phyloP scores from a whole-genome alignment of 306 rosid species.

The Quercus aquifolioides region DNA sequence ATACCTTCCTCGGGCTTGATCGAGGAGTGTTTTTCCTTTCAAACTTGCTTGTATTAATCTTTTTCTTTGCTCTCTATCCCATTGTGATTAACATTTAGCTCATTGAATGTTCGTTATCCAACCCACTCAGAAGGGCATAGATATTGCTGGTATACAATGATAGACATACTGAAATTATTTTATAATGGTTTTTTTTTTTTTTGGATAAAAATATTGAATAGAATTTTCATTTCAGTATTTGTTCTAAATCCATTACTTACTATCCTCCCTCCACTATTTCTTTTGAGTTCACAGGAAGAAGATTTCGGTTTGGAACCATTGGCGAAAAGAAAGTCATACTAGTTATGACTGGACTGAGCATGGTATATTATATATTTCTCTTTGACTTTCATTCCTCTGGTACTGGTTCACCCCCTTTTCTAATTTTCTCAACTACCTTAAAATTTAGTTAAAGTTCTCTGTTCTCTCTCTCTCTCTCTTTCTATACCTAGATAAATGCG shows the following conservation, averaged over 20 bases:
- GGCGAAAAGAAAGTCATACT: slow-evolving; percentile 23
- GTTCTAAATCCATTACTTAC: not conserved
- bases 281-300: slow-evolving; percentile 24
- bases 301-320: slow-evolving; percentile 36
- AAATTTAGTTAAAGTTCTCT: too few species aligned
- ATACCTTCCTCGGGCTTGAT: too few species aligned
- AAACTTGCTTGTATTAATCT: too few species aligned
- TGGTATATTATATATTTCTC: slow-evolving; percentile 17
- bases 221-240: too few species aligned
- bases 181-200: not conserved
- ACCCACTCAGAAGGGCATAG: too few species aligned
- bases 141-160: slow-evolving; percentile 33
- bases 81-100: too few species aligned
- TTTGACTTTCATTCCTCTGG: not conserved
- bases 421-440: not conserved
- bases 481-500: slow-evolving; percentile 43
- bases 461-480: not conserved
- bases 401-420: not conserved
- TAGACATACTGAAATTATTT: not conserved
- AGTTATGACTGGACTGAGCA: slow-evolving; percentile 38
- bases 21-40: too few species aligned
- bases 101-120: too few species aligned
- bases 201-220: too few species aligned
- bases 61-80: too few species aligned
- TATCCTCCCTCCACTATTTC: not conserved